Percentiles rank a stretch among this genome's conserved stretches.
Evolutionary conservation across 2,329 filamentous ascomycete genomes (phyloP).

Genomic region (Volutella citrinella): DNA sequence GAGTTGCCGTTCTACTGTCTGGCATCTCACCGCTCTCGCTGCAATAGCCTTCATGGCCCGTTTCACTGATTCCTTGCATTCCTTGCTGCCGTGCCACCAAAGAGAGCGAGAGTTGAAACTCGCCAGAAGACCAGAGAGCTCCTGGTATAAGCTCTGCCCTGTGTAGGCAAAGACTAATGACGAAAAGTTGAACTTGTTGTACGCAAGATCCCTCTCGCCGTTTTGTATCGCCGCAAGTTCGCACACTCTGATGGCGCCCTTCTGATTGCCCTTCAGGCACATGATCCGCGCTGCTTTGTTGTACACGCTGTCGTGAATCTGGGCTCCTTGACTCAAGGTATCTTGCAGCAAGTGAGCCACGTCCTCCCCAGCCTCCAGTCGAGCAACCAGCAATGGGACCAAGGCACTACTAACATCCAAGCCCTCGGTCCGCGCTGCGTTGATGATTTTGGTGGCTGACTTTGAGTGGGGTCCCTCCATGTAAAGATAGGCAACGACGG

Average conservation of each 20-base stretch:
- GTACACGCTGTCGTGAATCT: slow-evolving; percentile 34
- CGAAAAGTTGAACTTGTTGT: slow-evolving; percentile 37
- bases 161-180: slow-evolving; percentile 35
- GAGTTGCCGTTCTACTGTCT: slow-evolving; percentile 3
- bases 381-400: slow-evolving; percentile 37
- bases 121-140: slow-evolving; percentile 28
- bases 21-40: slow-evolving; percentile 18
- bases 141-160: slow-evolving; percentile 28
- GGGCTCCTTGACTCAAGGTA: slow-evolving; percentile 24
- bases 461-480: slow-evolving; percentile 24
- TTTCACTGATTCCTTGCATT: slow-evolving; percentile 37
- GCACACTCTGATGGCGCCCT: slow-evolving; percentile 31
- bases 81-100: slow-evolving; percentile 36
- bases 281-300: slow-evolving; percentile 34
- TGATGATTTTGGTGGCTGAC: slow-evolving; percentile 38
- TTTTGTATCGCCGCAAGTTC: slow-evolving; percentile 35
- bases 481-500: slow-evolving; percentile 41
- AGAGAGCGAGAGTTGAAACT: slow-evolving; percentile 28
- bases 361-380: slow-evolving; percentile 33
- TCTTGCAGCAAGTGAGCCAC: slow-evolving; percentile 24
- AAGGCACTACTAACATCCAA: slow-evolving; percentile 40
- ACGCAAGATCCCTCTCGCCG: slow-evolving; percentile 33
- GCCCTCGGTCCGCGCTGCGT: slow-evolving; percentile 36
- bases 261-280: slow-evolving; percentile 25
- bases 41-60: slow-evolving; percentile 34